Base-by-base conservation (phyloP, 768 basidiomycete genomes). In the Trametes cingulata region DNA sequence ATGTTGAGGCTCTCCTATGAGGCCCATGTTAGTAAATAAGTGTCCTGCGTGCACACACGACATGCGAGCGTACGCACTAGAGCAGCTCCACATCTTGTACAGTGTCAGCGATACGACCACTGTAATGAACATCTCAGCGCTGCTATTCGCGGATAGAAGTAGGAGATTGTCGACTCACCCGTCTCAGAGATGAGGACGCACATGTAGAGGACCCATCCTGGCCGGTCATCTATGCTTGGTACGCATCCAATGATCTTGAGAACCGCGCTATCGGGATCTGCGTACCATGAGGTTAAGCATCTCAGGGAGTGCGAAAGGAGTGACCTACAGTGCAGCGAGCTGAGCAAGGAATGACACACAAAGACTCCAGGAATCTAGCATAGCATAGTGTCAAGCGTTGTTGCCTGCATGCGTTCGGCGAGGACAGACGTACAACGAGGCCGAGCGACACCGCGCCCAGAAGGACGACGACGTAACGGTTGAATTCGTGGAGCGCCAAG, bases 401-500 rank as follows among this genome's bases (percentile, higher is more conserved):
- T 33, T 5, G 29, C n/a, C n/a, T n/a, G n/a, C n/a, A n/a, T n/a
- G n/a, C n/a, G n/a, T n/a, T 33, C 29, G 29, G 29, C 29, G 29
- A 33, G 4, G 29, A 33, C 10, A 15, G 3, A 42, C 56, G 8
- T 9, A 57, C 56, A 19, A 57, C 19, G 24, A 57, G 36, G 27
- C 36, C 47, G 24, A 57, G 17, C 1, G 13, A 27, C 10, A 39
- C n/a, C 13, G 35, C 33, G 2, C 8, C 36, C 54, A 47, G 46
- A 13, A 39, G 6, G 24, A 15, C 19, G 2, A 46, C 14, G n/a
- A 57, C 39, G 36, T 22, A 40, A 6, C 10, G 37, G 1, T 22
- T 22, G 47, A 57, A 57, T 4, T 50, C 37, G 47, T 57, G 50
- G 17, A 57, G 15, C 25, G 56, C 56, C 20, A 57, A 47, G 17